Evolutionary conservation across 371 early-diverging fungal species (phyloP).

Genomic region (Mucor racemosus): DNA sequence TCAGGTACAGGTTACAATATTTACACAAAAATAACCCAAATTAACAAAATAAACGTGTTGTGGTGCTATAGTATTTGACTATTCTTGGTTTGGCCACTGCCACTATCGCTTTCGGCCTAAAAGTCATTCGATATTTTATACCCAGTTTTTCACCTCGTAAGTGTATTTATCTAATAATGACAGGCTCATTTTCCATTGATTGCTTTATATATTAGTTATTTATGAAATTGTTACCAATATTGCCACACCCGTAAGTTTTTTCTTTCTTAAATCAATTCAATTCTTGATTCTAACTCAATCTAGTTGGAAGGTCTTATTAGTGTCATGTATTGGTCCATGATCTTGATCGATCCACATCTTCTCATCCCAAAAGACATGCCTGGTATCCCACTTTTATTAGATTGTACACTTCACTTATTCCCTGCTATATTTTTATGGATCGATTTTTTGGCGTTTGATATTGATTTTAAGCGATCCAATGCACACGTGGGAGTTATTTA

Average conservation of each 20-base stretch:
- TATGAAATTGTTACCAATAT: constrained; percentile 23
- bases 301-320: constrained; percentile 35
- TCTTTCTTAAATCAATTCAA: too few relatives aligned
- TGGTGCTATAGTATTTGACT: constrained; percentile 11
- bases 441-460: constrained; percentile 27
- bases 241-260: constrained; percentile 33
- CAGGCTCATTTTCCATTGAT: background rate
- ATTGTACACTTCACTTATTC: constrained; percentile 22
- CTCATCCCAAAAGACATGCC: constrained; percentile 32
- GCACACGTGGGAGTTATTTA: constrained; percentile 26
- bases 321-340: constrained; percentile 34
- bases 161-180: background rate
- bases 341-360: constrained; percentile 29
- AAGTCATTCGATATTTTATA: constrained; percentile 23
- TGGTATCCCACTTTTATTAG: constrained; percentile 14
- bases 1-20: constrained; percentile 33
- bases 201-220: constrained; percentile 4
- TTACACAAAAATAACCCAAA: background rate
- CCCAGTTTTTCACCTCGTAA: constrained; percentile 28
- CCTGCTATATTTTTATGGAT: constrained; percentile 20
- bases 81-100: constrained; percentile 25
- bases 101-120: constrained; percentile 25
- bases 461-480: constrained; percentile 18
- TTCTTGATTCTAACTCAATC: background rate
- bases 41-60: background rate